phyloP scores from a whole-genome alignment of 2,329 filamentous ascomycete species.

The Aspergillus melleus region DNA sequence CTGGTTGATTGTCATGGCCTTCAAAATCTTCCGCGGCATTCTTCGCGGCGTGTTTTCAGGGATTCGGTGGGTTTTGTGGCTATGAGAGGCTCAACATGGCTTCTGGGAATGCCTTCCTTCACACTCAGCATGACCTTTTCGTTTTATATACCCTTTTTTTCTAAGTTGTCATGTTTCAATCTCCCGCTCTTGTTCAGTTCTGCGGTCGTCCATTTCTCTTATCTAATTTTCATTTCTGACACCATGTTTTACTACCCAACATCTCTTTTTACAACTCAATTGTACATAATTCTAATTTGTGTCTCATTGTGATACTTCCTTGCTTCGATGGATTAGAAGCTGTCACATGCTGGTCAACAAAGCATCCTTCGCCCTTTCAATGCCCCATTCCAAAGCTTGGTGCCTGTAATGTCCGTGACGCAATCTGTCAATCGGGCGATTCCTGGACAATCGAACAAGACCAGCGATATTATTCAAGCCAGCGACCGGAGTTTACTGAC shows the following conservation, averaged over 20 bases:
- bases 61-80: constrained; percentile 81
- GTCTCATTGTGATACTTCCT: background rate
- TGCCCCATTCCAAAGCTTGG: no score
- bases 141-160: constrained; percentile 3
- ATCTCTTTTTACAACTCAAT: background rate
- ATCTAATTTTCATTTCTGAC: background rate
- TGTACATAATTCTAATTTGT: background rate
- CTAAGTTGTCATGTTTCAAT: background rate
- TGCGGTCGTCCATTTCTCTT: background rate
- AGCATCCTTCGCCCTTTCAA: no score
- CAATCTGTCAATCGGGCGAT: no score
- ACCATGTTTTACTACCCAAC: background rate
- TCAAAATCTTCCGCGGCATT: constrained; percentile 64
- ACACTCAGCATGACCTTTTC: background rate
- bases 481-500: no score
- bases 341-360: background rate
- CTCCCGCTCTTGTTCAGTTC: background rate
- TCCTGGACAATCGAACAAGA: no score
- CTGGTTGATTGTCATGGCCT: constrained; percentile 82
- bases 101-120: background rate
- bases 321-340: background rate
- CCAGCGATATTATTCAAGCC: no score
- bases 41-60: constrained; percentile 60
- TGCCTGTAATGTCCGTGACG: no score
- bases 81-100: constrained; percentile 44